phyloP scores from a whole-genome alignment of 139 green algal genomes.

The Chlamydomonas sp. region DNA sequence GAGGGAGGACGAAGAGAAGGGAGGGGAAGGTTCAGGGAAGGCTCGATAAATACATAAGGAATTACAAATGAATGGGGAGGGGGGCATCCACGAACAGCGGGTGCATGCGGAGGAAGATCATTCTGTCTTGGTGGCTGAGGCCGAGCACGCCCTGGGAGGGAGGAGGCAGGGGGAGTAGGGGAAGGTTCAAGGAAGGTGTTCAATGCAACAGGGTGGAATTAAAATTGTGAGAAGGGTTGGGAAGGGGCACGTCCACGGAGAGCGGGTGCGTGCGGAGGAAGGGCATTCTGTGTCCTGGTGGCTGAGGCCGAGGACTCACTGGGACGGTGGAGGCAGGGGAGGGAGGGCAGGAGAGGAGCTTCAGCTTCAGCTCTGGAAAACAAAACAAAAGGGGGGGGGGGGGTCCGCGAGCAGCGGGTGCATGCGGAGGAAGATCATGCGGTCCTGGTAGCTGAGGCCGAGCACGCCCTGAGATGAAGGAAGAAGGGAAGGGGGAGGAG shows the following conservation, averaged over 20 bases:
- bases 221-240: constrained; percentile 23
- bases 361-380: too few relatives aligned
- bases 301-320: too few relatives aligned
- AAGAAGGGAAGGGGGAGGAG: too few relatives aligned
- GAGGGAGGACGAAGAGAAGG: too few relatives aligned
- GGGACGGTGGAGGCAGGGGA: too few relatives aligned
- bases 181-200: too few relatives aligned
- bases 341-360: too few relatives aligned
- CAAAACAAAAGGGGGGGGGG: constrained; percentile 18
- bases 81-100: constrained; percentile 17
- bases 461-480: too few relatives aligned
- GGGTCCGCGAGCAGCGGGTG: constrained; percentile 21
- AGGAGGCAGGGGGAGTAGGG: too few relatives aligned
- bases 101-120: constrained; percentile 20
- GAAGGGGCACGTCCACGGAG: constrained; percentile 13
- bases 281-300: constrained; percentile 22
- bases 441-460: too few relatives aligned
- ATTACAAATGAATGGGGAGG: constrained; percentile 17
- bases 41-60: not conserved
- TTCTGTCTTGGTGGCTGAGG: constrained; percentile 26
- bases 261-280: constrained; percentile 22
- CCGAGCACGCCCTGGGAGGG: too few relatives aligned
- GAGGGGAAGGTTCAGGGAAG: too few relatives aligned
- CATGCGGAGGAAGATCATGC: constrained; percentile 17
- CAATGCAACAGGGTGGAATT: not conserved